phyloP scores from a whole-genome alignment of 768 basidiomycete species.

The Tricholoma furcatifolium region DNA sequence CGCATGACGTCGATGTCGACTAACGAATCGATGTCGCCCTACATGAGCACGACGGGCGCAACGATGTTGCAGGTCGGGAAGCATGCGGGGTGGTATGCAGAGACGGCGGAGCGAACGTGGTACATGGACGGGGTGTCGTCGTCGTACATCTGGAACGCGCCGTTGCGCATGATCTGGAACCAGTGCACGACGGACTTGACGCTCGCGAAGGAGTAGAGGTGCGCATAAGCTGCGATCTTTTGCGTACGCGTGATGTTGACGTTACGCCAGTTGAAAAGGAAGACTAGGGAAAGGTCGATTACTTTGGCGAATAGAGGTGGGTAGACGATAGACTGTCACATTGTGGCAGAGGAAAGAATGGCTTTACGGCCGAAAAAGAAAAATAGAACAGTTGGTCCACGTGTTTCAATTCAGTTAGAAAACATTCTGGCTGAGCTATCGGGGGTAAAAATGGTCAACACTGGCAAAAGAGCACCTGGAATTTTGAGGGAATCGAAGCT shows the following conservation, averaged over 20 bases:
- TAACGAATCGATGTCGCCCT: slow-evolving; percentile 73
- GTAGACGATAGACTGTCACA: slow-evolving; percentile 84
- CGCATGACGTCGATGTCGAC: slow-evolving; percentile 80
- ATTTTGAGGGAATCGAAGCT: no score
- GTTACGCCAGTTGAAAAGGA: slow-evolving; percentile 76
- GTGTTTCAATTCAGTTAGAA: background rate
- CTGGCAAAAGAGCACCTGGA: no score
- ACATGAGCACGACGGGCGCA: slow-evolving; percentile 74
- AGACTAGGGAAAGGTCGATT: slow-evolving; percentile 68
- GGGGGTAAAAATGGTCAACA: no score
- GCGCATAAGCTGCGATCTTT: slow-evolving; percentile 78
- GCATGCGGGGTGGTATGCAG: slow-evolving; percentile 64
- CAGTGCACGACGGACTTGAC: slow-evolving; percentile 88
- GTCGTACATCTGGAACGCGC: slow-evolving; percentile 83
- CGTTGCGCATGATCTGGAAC: slow-evolving; percentile 89
- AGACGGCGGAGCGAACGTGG: slow-evolving; percentile 43
- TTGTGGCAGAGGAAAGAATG: slow-evolving; percentile 75
- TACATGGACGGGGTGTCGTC: slow-evolving; percentile 60
- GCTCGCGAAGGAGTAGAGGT: slow-evolving; percentile 79
- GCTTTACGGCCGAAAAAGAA: slow-evolving; percentile 83
- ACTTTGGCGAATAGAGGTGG: slow-evolving; percentile 75
- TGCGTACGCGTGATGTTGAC: slow-evolving; percentile 65
- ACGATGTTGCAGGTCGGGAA: slow-evolving; percentile 86
- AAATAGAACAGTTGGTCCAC: slow-evolving; percentile 73
- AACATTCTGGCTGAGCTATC: no score